Conservation (phyloP, 768 basidiomycete species). For the Clitopilus hobsonii region DNA sequence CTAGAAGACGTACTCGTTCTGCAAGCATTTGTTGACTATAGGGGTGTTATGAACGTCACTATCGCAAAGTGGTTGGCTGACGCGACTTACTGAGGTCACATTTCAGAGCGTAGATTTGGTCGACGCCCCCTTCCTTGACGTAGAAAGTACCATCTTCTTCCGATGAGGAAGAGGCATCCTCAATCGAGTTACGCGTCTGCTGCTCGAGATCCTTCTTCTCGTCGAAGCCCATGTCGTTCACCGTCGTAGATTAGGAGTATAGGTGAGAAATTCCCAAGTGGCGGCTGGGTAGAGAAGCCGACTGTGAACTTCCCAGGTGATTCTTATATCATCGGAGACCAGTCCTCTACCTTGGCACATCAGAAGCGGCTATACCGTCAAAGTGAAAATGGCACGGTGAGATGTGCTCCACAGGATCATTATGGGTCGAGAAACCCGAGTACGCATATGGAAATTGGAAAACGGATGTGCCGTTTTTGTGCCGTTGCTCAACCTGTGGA, state of each 20-base stretch:
- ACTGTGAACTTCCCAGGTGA: background rate
- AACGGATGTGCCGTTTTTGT: background rate
- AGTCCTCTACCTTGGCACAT: background rate
- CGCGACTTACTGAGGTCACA: constrained; percentile 16
- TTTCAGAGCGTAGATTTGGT: constrained; percentile 15
- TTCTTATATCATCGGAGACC: background rate
- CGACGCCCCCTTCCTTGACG: constrained; percentile 7
- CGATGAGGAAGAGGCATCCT: background rate
- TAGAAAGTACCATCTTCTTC: background rate
- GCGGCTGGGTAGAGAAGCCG: background rate
- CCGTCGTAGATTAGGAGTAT: background rate
- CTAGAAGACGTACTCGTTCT: constrained; percentile 32
- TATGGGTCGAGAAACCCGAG: background rate
- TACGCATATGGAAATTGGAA: constrained; percentile 1
- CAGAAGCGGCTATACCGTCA: background rate
- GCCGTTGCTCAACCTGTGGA: background rate
- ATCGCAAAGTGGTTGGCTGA: background rate
- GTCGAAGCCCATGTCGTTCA: background rate
- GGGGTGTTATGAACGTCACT: too few species aligned
- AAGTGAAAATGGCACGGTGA: background rate
- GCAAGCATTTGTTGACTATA: constrained; percentile 40
- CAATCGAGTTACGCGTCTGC: background rate
- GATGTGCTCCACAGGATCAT: background rate
- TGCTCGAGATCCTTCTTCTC: constrained; percentile 1
- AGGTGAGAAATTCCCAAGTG: background rate